Base-by-base conservation (phyloP, 345 rosid species). In the Gossypium thurberi region DNA sequence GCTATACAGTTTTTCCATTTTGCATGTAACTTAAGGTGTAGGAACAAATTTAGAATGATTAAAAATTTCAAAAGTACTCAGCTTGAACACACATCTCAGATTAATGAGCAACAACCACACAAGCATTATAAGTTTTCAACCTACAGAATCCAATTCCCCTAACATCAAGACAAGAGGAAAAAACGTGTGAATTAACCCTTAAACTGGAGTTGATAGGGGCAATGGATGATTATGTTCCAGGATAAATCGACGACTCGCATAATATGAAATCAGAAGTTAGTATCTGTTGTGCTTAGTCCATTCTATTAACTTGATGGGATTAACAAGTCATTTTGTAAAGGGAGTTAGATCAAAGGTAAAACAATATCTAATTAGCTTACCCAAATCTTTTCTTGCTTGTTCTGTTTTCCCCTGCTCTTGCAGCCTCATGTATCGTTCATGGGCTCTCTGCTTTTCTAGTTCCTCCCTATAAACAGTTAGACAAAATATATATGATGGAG, bases 401-500 rank as follows among this genome's bases (percentile, higher is more conserved):
- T 87, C 92, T 10, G 90, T 87, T 82, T 90, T 90, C 50, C 92
- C 94, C 55, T 86, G 92, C 71, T 90, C 92, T 77, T 87, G 94
- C 74, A 87, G 84, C 82, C 78, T 85, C 96, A 90, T 88, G 78
- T 88, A 88, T 40, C 89, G 87, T 81, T 90, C 92, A 44, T 86
- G 92, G 71, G 95, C 85, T 78, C 76, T 85, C 77, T 87, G 89
- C 77, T 90, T 90, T 80, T 87, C 95, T 42, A 87, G 42, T 77
- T 90, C 95, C 81, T 90, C 92, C 80, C 95, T 90, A 77, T 44
- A 79, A 48, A 77, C 60, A 50, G 15, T 4, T 40, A 0, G 48
- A 11, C 66, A 0, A n/a, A n/a, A 52, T 13, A 77, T 14, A 13
- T 6, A 44, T 23, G 42, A 47, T 3, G 42, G 2, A 15, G 8